Evolutionary conservation across 2,329 filamentous ascomycete species (phyloP).

Genomic region (Exophiala alcalophila): DNA sequence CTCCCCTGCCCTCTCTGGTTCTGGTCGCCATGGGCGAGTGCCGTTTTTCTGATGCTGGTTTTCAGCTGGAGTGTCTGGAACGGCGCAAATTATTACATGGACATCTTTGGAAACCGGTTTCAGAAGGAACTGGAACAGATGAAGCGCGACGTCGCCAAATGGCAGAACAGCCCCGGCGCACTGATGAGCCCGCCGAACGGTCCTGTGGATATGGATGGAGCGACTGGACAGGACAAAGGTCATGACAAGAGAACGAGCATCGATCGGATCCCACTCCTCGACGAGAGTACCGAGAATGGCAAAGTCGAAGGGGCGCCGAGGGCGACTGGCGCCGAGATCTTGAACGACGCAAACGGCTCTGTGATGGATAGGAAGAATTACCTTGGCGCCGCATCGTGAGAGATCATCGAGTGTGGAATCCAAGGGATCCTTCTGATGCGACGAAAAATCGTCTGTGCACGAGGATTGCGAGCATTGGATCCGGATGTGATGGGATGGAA

Average conservation of each 20-base stretch:
- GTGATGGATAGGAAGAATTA: constrained; percentile 16
- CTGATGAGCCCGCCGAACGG: constrained; percentile 21
- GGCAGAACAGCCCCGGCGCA: constrained; percentile 61
- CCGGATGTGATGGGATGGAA: too few species aligned
- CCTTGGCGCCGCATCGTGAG: neutral
- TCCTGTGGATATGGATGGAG: constrained; percentile 13
- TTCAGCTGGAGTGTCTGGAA: constrained; percentile 97
- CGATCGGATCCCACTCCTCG: constrained; percentile 28
- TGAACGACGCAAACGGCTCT: constrained; percentile 13
- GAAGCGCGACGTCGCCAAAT: constrained; percentile 82
- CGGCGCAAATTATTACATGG: constrained; percentile 95
- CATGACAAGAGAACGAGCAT: constrained; percentile 21
- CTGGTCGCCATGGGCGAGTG: constrained; percentile 76
- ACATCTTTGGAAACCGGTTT: constrained; percentile 94
- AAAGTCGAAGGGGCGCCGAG: constrained; percentile 3
- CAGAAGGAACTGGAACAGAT: constrained; percentile 92
- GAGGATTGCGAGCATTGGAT: too few species aligned
- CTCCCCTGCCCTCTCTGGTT: constrained; percentile 94
- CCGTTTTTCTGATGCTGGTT: constrained; percentile 72
- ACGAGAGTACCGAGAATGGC: constrained; percentile 19
- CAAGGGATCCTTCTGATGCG: neutral
- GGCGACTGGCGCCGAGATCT: constrained; percentile 17
- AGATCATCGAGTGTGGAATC: neutral
- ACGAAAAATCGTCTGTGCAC: too few species aligned
- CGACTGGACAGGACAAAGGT: constrained; percentile 7